A percentile compares a stretch with the other conserved stretches of the same genome.
These are phyloP conservation scores for Phoma sp. DNA, from an alignment of 2,329 filamentous ascomycete species.

Conservation along the genomic window DNA sequence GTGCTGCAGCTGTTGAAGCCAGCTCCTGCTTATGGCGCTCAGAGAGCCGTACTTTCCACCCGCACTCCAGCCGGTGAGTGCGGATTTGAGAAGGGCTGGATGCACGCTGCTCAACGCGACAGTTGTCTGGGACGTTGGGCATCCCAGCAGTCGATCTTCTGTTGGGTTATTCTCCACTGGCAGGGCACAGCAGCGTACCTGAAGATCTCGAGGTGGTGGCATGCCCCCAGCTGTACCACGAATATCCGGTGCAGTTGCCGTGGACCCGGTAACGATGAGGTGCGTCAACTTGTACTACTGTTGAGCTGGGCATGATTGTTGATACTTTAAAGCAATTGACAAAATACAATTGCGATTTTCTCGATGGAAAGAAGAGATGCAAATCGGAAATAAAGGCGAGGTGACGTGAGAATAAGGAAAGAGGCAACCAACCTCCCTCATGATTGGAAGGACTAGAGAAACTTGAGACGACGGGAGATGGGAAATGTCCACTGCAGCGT, in stretches of 20 bases:
- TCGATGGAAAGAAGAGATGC: no score
- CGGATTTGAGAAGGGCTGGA: background rate
- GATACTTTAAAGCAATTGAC: no score
- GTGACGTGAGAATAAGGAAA: background rate
- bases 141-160: constrained; percentile 2
- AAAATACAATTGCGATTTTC: no score
- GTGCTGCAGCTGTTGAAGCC: constrained; percentile 3
- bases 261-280: background rate
- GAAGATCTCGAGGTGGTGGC: constrained; percentile 14
- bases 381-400: no score
- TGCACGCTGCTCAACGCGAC: constrained; percentile 7
- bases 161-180: constrained; percentile 6
- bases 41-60: background rate
- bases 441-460: background rate
- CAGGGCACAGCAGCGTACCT: constrained; percentile 15
- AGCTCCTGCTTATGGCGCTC: constrained; percentile 1
- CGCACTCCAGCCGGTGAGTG: background rate
- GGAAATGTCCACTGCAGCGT: background rate
- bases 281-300: constrained; percentile 1
- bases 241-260: constrained; percentile 8
- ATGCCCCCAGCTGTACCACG: constrained; percentile 11
- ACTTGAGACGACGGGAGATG: background rate
- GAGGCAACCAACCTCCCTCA: no score
- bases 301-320: background rate
- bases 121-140: constrained; percentile 2